phyloP scores from a whole-genome alignment of 2,329 filamentous ascomycete species.

The Davidsoniella neocaledoniae region DNA sequence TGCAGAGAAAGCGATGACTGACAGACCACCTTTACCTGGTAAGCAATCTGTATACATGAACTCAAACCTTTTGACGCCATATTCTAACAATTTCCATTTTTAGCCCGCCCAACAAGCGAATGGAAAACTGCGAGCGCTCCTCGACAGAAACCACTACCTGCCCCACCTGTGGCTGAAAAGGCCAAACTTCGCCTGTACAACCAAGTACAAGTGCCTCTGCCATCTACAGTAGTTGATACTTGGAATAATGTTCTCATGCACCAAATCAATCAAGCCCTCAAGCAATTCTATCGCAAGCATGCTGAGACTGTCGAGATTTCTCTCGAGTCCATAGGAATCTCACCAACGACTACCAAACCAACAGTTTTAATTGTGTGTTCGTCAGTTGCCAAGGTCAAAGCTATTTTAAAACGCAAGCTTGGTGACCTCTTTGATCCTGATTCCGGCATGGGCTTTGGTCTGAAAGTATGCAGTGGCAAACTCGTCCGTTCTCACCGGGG shows the following conservation, averaged over 20 bases:
- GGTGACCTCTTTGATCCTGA: constrained; percentile 46
- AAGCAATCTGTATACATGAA: background rate
- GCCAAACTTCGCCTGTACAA: constrained; percentile 41
- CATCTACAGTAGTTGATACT: constrained; percentile 46
- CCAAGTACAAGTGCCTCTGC: constrained; percentile 39
- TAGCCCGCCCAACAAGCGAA: constrained; percentile 5
- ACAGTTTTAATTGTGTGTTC: constrained; percentile 65
- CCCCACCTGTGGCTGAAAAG: background rate
- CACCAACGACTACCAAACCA: constrained; percentile 45
- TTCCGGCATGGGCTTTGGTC: constrained; percentile 33
- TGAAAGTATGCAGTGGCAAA: constrained; percentile 57
- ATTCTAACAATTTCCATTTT: background rate
- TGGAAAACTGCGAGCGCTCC: background rate
- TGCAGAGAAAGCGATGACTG: background rate
- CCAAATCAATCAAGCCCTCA: constrained; percentile 53
- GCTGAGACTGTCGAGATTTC: constrained; percentile 65
- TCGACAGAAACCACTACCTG: background rate
- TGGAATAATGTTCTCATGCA: constrained; percentile 60
- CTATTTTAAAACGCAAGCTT: constrained; percentile 53
- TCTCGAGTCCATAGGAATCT: constrained; percentile 57
- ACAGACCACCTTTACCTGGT: constrained; percentile 6
- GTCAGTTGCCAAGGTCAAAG: constrained; percentile 55
- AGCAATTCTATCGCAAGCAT: constrained; percentile 54
- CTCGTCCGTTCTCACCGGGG: constrained; percentile 43
- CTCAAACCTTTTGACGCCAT: background rate